Conservation (phyloP, 495 filamentous ascomycete genomes). For the Diplogelasinospora grovesii region DNA sequence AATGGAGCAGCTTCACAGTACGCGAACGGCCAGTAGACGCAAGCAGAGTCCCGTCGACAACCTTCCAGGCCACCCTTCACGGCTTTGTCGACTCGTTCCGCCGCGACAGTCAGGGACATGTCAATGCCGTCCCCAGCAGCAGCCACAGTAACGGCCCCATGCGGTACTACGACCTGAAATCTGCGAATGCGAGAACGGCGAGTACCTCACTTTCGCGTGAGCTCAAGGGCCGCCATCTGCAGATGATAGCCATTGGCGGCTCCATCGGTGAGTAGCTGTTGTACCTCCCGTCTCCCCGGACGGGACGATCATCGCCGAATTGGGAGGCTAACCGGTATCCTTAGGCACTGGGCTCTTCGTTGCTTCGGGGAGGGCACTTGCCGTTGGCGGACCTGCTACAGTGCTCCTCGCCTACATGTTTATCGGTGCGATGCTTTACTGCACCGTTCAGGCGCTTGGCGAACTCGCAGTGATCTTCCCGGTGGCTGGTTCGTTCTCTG, state of each 20-base stretch:
- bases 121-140: conserved; percentile 3
- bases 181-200: conserved; percentile 19
- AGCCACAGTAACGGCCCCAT: conserved; percentile 8
- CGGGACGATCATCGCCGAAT: too few species aligned
- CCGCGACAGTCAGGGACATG: too few species aligned
- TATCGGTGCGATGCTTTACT: conserved; percentile 85
- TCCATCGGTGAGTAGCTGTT: conserved; percentile 70
- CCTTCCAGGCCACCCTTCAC: neutral
- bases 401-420: conserved; percentile 74
- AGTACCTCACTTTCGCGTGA: conserved; percentile 53
- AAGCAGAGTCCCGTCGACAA: neutral
- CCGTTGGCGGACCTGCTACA: conserved; percentile 77
- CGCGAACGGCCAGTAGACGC: too few species aligned
- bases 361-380: conserved; percentile 70
- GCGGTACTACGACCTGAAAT: conserved; percentile 24
- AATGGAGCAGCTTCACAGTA: conserved; percentile 14
- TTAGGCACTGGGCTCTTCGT: conserved; percentile 93
- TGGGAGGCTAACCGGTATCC: too few species aligned
- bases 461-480: conserved; percentile 91
- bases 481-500: conserved; percentile 86
- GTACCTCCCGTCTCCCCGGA: neutral
- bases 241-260: conserved; percentile 97
- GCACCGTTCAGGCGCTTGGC: conserved; percentile 84
- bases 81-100: conserved; percentile 27
- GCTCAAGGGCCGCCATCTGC: conserved; percentile 78